These are phyloP conservation scores for Periconia sp. DNA, from an alignment of 2,329 filamentous ascomycete species.

Conservation along the genomic window DNA sequence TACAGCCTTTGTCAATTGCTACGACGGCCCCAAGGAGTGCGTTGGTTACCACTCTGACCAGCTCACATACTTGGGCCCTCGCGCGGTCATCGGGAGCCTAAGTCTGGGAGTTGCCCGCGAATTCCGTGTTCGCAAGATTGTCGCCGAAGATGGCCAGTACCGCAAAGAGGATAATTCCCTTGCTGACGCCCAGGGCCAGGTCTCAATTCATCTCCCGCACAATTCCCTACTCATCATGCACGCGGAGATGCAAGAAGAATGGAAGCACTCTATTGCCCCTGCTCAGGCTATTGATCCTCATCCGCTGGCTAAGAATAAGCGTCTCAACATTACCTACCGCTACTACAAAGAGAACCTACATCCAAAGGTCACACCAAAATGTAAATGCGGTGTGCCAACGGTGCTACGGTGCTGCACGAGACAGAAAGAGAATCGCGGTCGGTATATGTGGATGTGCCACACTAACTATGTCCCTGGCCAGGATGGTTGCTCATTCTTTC, in stretches of 20 bases:
- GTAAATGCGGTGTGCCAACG: constrained; percentile 72
- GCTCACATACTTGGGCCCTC: constrained; percentile 88
- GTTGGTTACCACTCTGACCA: constrained; percentile 95
- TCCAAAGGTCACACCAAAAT: constrained; percentile 78
- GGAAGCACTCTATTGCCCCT: constrained; percentile 87
- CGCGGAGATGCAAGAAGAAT: constrained; percentile 95
- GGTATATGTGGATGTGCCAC: constrained; percentile 96
- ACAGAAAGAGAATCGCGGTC: constrained; percentile 76
- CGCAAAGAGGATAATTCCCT: constrained; percentile 45
- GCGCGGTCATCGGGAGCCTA: constrained; percentile 85
- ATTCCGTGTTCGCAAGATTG: constrained; percentile 81
- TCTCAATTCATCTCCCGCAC: constrained; percentile 91
- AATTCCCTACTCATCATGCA: constrained; percentile 96
- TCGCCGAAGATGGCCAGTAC: constrained; percentile 62
- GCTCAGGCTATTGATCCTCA: constrained; percentile 82
- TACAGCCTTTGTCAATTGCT: constrained; percentile 94
- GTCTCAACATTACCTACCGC: constrained; percentile 94
- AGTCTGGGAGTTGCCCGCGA: constrained; percentile 92
- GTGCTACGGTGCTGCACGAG: constrained; percentile 79
- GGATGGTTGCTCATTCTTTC: constrained; percentile 50
- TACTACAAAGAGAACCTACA: constrained; percentile 81
- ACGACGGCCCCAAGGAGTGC: constrained; percentile 77
- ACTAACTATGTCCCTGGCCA: constrained; percentile 71
- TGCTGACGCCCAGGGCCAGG: constrained; percentile 78
- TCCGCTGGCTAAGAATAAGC: constrained; percentile 75